These are phyloP conservation scores for Malus sylvestris DNA, from an alignment of 306 rosid genomes.

Conservation along the genomic window DNA sequence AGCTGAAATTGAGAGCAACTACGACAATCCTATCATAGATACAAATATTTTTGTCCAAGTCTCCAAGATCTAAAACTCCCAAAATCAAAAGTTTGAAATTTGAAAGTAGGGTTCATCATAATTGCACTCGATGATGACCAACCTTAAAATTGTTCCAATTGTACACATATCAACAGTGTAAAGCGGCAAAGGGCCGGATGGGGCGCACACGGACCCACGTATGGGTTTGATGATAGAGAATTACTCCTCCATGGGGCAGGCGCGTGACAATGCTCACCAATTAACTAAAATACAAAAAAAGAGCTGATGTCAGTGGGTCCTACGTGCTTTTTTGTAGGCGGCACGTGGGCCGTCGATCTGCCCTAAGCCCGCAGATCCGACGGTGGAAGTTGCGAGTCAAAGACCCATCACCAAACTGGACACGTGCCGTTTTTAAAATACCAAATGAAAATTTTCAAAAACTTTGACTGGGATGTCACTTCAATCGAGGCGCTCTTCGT, in stretches of 20 bases:
- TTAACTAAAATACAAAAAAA: background rate
- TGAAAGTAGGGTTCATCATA: background rate
- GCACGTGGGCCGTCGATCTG: conserved; percentile 21
- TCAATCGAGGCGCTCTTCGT: conserved; percentile 67
- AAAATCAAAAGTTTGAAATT: background rate
- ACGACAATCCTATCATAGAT: too few relatives aligned
- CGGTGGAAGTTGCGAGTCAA: conserved; percentile 38
- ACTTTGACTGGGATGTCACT: conserved; percentile 77
- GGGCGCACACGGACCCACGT: background rate
- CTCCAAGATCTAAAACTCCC: background rate
- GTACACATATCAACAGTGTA: background rate
- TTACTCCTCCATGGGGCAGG: background rate
- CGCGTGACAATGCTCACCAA: conserved; percentile 12
- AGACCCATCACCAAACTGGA: conserved; percentile 44
- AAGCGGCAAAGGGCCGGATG: too few relatives aligned
- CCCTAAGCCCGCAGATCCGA: conserved; percentile 1
- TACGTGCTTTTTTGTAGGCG: background rate
- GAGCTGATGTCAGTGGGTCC: conserved; percentile 50
- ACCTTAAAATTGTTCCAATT: background rate
- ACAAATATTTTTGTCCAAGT: too few relatives aligned
- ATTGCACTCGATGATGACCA: background rate
- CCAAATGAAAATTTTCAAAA: conserved; percentile 13
- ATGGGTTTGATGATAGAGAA: background rate
- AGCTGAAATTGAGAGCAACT: too few relatives aligned
- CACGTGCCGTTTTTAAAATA: conserved; percentile 19